Base-by-base conservation (phyloP, 192 early-diverging fungal genomes). In the Coemansia sp. region DNA sequence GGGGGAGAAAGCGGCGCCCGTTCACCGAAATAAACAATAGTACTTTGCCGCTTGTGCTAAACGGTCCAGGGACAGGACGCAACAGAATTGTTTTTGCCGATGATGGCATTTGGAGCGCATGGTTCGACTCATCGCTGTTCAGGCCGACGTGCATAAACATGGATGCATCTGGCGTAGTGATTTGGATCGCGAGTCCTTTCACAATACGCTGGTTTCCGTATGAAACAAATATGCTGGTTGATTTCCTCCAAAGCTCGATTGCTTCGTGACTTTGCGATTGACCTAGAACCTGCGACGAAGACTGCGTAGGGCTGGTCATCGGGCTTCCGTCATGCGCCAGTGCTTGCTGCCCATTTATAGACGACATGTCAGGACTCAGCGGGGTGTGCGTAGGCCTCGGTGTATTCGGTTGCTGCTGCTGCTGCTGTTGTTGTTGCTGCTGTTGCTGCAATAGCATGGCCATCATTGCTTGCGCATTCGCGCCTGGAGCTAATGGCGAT, bases 391-490 rank as follows among this genome's bases (percentile, higher is more conserved):
- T 72, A 23, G 62, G 73, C 52, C 70, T 81, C 36, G 73, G 73
- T 33, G 69, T 67, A 16, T 62, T 51, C 5, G 60, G 67, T 39
- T 63, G 66, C 41, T 71, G 64, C 26, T 71, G 70, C 16, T 81
- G 72, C 59, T 70, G 71, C 26, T 53, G 66, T 16, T 68, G 72
- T 10, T 81, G 72, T 60, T 70, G 71, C 26, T 53, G 66, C 18
- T 68, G 72, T 10, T 81, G 78, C 35, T 81, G 78, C 49, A 81
- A 30, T 6, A 81, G 63, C 74, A 76, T 76, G 16, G 74, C 44
- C 74, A 81, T 81, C 79, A 81, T 81, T 14, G 74, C 45, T 23
- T 81, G 79, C 0, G 79, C 79, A 46, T 56, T 76, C 6, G 67
- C 43, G 34, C 69, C 78, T 6, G 73, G 33, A 4, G 63, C 57